Evolutionary conservation across 2,329 filamentous ascomycete species (phyloP), one percentile per base, ranked within the genome.

Genomic region (Xylariaceae sp.): DNA sequence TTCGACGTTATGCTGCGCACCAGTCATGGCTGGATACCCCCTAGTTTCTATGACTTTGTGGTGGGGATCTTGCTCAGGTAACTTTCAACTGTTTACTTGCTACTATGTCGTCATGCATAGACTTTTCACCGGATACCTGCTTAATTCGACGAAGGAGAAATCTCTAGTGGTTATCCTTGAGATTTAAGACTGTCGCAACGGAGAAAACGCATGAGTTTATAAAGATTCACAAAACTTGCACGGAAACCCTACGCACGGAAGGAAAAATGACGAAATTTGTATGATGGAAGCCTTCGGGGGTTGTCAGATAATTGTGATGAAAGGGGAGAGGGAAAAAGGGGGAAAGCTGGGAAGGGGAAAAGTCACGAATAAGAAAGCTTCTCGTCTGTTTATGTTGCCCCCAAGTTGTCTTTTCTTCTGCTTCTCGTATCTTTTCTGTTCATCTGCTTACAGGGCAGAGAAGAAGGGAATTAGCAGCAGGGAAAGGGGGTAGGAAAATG

Each of bases 11-110:
- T 62, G 57, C 62, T 58, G 17, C 30, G 17, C 45, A 52, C 56
- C 58, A 56, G 57, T 55, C 57, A 56, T 47, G 56, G 61, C 63
- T 63, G 61, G 63, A 63, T 61, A 63, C 52, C 59, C 37, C 61
- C 55, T 30, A 48, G 34, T 54, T 57, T 54, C 11, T 52, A 42
- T 59, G 44, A 58, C 3, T 53, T 44, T 55, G 39, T 55, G 57
- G 60, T 62, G 53, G 55, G 47, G 54, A 58, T 64, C 55, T 53
- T 34, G 11, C 50, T 39, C 56, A 18, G 42, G 55, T 37, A 59
- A 53, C 51, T 55, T 7, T 57, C 56, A 7, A 56, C 53, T 58
- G 53, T 52, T 42, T 60, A 23, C 53, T 30, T 55, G 53, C 57
- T 58, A 50, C 50, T 59, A 57, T 59, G 56, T 55, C 56, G 53